A percentile compares a stretch with the other conserved stretches of the same genome.
Conservation (phyloP, 179 eudicot genomes). For the Heliamphora pulchella region DNA sequence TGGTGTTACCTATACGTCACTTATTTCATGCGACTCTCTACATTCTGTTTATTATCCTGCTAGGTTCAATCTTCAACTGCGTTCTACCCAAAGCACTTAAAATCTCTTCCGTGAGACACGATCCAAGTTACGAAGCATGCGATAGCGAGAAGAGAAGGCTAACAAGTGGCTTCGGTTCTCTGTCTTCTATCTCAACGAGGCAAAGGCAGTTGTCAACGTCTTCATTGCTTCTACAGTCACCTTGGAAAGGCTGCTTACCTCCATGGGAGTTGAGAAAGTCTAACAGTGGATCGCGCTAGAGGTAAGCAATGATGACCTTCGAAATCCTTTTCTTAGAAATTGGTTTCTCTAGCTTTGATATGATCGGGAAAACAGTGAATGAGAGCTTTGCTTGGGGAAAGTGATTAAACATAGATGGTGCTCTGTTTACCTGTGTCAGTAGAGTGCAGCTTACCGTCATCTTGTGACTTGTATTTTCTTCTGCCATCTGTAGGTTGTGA, state of each 20-base stretch:
- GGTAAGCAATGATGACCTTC: conserved; percentile 22
- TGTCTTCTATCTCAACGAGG: conserved; percentile 69
- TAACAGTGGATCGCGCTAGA: conserved; percentile 21
- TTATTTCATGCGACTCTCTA: neutral
- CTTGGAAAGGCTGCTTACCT: conserved; percentile 65
- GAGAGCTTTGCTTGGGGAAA: too few species aligned
- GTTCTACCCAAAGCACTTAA: conserved; percentile 67
- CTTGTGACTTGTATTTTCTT: too few species aligned
- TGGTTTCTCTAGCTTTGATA: too few species aligned
- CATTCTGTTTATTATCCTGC: neutral
- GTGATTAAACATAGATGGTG: too few species aligned
- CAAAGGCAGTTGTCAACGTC: conserved; percentile 75
- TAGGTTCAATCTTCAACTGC: conserved; percentile 79
- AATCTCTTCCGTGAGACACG: conserved; percentile 46
- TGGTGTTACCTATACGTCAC: neutral
- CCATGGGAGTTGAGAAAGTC: conserved; percentile 51
- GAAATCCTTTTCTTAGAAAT: neutral
- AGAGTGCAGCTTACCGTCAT: too few species aligned
- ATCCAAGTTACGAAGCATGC: conserved; percentile 37
- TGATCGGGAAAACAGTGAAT: too few species aligned
- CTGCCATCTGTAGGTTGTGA: too few species aligned
- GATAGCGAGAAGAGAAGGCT: conserved; percentile 61
- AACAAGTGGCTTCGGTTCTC: conserved; percentile 54
- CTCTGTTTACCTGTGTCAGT: too few species aligned
- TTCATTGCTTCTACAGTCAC: conserved; percentile 71